Evolutionary conservation across 495 filamentous ascomycete genomes (phyloP).

Genomic region (Oleoguttula mirabilis): DNA sequence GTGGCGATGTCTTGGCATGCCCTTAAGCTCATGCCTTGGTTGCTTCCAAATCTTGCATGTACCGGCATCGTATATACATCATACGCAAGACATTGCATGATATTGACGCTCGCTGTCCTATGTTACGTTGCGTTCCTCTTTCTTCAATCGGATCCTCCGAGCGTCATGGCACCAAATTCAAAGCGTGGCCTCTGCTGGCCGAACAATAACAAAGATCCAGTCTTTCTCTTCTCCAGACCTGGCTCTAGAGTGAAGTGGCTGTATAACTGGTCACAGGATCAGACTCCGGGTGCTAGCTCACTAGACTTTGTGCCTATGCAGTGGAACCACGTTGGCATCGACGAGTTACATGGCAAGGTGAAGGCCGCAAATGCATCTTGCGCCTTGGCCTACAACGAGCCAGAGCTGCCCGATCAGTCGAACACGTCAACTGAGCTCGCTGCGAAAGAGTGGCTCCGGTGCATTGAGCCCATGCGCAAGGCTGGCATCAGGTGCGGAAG

Average conservation of each 20-base stretch:
- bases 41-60: too few species aligned
- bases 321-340: conserved; percentile 19
- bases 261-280: conserved; percentile 18
- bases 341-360: conserved; percentile 9
- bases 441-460: conserved; percentile 15
- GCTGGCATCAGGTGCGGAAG: conserved; percentile 14
- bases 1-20: too few species aligned
- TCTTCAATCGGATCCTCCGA: background rate
- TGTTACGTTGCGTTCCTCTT: too few species aligned
- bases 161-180: conserved; percentile 2
- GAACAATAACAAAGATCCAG: conserved; percentile 13
- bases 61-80: too few species aligned
- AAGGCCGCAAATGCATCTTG: conserved; percentile 1
- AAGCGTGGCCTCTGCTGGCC: conserved; percentile 21
- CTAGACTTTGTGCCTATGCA: conserved; percentile 18
- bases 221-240: conserved; percentile 15
- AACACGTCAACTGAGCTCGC: conserved; percentile 13
- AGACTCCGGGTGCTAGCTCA: conserved; percentile 12
- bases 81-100: too few species aligned
- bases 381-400: conserved; percentile 18
- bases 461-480: conserved; percentile 16
- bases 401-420: conserved; percentile 17
- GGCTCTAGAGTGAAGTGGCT: conserved; percentile 18
- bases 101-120: too few species aligned
- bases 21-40: too few species aligned